Conservation (phyloP, 139 green algal genomes). For the Microglena sp. region DNA sequence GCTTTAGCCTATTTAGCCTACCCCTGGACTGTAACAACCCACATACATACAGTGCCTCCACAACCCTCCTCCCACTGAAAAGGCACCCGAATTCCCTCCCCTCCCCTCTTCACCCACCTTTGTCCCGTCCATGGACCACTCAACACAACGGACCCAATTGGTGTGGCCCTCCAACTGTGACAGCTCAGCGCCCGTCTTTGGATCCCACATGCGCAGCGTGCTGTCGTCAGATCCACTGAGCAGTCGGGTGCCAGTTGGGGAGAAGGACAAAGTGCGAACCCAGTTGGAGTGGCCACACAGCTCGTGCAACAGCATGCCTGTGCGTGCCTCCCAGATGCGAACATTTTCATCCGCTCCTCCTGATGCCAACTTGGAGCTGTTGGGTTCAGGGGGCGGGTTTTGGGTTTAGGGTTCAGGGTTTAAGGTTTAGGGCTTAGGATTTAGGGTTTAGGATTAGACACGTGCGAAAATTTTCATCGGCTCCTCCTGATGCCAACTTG, state of each 20-base stretch:
- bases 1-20: too few species aligned
- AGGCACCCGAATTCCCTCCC: too few species aligned
- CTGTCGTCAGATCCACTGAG: background rate
- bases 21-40: too few species aligned
- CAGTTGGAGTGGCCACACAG: conserved; percentile 5
- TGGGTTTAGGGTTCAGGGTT: too few species aligned
- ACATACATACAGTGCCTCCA: too few species aligned
- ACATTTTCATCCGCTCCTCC: conserved; percentile 4
- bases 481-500: background rate
- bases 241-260: background rate
- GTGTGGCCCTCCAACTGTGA: background rate
- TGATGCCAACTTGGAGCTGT: background rate
- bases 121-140: background rate
- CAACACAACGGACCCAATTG: background rate
- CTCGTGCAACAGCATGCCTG: background rate
- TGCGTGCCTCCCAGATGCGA: background rate
- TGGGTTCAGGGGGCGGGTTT: too few species aligned
- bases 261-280: background rate
- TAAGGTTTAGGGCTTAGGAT: too few species aligned
- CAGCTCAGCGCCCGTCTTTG: background rate
- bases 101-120: too few species aligned
- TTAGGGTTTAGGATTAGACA: too few species aligned
- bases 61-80: too few species aligned
- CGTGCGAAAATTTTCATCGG: conserved; percentile 1
- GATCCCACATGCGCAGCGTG: background rate